Percentiles rank a stretch among this genome's conserved stretches.
These are phyloP conservation scores for Westerdykella sp. DNA, from an alignment of 2,329 filamentous ascomycete species.

Conservation along the genomic window DNA sequence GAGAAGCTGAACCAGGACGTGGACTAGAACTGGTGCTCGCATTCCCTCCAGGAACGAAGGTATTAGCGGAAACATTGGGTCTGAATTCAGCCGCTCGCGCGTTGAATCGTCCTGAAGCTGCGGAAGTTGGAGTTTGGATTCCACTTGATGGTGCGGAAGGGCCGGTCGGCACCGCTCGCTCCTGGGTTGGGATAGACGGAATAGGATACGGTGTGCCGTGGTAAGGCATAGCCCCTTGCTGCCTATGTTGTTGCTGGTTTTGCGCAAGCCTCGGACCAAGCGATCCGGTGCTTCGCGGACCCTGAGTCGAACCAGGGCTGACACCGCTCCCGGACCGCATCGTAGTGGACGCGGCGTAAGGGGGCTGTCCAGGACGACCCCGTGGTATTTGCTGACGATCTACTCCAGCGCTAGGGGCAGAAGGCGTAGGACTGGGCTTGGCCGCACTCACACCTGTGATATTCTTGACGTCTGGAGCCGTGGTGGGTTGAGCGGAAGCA, in stretches of 20 bases:
- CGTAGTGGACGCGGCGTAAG: slow-evolving; percentile 43
- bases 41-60: slow-evolving; percentile 64
- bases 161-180: slow-evolving; percentile 55
- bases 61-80: slow-evolving; percentile 71
- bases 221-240: slow-evolving; percentile 33
- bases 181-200: slow-evolving; percentile 43
- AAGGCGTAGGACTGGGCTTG: slow-evolving; percentile 27
- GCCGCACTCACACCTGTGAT: slow-evolving; percentile 17
- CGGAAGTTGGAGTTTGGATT: slow-evolving; percentile 49
- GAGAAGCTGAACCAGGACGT: slow-evolving; percentile 44
- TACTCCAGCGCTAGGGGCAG: slow-evolving; percentile 23
- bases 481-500: slow-evolving; percentile 35
- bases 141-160: slow-evolving; percentile 52
- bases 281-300: slow-evolving; percentile 40
- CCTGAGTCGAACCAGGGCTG: slow-evolving; percentile 39
- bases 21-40: slow-evolving; percentile 67
- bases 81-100: slow-evolving; percentile 69
- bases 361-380: slow-evolving; percentile 33
- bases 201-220: slow-evolving; percentile 51
- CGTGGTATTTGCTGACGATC: slow-evolving; percentile 46
- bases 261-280: slow-evolving; percentile 48
- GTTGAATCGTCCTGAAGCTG: slow-evolving; percentile 51
- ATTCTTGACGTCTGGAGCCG: slow-evolving; percentile 28
- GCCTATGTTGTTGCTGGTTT: slow-evolving; percentile 49
- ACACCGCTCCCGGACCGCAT: slow-evolving; percentile 25